These are phyloP conservation scores for Anthracocystis panici-leucophaei DNA, from an alignment of 1,284 basidiomycete species.

Conservation along the genomic window DNA sequence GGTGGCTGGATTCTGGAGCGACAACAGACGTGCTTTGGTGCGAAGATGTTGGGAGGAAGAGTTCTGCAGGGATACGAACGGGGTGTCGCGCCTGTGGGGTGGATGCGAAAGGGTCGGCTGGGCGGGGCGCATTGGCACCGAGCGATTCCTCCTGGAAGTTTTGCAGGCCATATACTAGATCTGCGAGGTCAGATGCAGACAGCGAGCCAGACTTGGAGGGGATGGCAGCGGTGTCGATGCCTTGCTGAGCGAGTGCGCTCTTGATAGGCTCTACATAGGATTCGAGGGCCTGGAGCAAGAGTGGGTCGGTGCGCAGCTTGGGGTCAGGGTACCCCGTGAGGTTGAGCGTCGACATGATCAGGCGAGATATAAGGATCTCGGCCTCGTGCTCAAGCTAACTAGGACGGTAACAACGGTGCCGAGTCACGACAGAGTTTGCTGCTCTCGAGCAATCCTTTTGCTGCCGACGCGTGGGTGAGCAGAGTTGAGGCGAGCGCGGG, in stretches of 20 bases:
- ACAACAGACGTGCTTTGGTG: conserved; percentile 45
- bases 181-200: conserved; percentile 45
- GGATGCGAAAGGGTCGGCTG: conserved; percentile 48
- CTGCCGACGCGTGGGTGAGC: conserved; percentile 3
- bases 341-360: conserved; percentile 53
- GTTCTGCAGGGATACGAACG: conserved; percentile 57
- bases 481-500: background rate
- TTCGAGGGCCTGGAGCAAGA: conserved; percentile 46
- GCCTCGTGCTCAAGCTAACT: background rate
- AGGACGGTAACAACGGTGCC: background rate
- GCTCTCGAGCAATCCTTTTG: background rate
- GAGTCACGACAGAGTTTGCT: background rate
- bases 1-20: conserved; percentile 41
- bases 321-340: conserved; percentile 53
- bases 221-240: conserved; percentile 20
- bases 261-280: conserved; percentile 52
- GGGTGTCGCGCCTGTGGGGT: conserved; percentile 44
- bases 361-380: background rate
- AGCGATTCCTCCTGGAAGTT: conserved; percentile 63
- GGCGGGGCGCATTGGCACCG: conserved; percentile 52
- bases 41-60: conserved; percentile 59
- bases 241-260: conserved; percentile 24
- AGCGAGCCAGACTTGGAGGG: conserved; percentile 33
- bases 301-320: conserved; percentile 38
- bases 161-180: conserved; percentile 49